Conservation (phyloP, 257 asterid genomes). For the Nicotiana paniculata region DNA sequence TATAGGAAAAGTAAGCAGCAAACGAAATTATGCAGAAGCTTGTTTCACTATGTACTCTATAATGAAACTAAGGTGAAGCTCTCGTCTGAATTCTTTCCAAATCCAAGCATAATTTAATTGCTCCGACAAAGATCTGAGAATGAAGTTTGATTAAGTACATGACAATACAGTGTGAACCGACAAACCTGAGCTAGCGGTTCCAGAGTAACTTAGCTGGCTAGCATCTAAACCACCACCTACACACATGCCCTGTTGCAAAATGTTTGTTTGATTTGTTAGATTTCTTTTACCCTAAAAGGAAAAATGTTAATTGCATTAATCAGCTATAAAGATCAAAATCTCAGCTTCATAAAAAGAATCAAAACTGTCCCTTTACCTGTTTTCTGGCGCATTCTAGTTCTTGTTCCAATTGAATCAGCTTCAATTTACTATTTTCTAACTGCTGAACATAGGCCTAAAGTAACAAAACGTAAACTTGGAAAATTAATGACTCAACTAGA, state of each 20-base stretch:
- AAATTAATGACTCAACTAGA: neutral
- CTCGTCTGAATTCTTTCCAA: neutral
- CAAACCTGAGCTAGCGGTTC: constrained; percentile 61
- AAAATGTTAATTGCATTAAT: neutral
- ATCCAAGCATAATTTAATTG: neutral
- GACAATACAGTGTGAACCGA: neutral
- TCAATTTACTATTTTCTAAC: constrained; percentile 69
- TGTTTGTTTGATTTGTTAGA: constrained; percentile 13
- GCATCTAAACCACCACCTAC: constrained; percentile 54
- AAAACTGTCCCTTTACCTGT: constrained; percentile 42
- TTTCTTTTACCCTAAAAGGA: neutral
- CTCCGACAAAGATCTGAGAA: neutral
- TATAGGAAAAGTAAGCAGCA: too few relatives aligned
- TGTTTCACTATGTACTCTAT: neutral
- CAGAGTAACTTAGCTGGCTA: constrained; percentile 54
- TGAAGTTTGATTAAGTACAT: neutral
- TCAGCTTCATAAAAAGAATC: neutral
- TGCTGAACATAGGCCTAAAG: constrained; percentile 92
- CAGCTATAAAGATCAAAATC: neutral
- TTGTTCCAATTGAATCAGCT: constrained; percentile 78
- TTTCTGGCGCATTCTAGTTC: constrained; percentile 67
- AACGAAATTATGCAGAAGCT: too few relatives aligned
- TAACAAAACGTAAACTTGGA: neutral
- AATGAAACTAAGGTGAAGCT: neutral
- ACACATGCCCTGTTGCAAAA: constrained; percentile 46